phyloP scores from a whole-genome alignment of 306 rosid species.

The Quercus engelmannii region DNA sequence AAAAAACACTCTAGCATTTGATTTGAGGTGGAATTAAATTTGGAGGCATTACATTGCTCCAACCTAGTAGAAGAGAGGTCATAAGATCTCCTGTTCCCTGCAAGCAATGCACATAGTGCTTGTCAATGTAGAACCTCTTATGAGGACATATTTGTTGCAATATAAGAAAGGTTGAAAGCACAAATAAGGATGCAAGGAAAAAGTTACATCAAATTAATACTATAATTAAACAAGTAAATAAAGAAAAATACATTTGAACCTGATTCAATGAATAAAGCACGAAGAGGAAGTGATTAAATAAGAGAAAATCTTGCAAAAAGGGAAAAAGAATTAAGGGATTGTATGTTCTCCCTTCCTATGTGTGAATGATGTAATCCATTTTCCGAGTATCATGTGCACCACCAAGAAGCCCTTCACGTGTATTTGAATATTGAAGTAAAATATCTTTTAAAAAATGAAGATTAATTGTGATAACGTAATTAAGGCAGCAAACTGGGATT shows the following conservation, averaged over 20 bases:
- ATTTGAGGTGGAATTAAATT: constrained; percentile 9
- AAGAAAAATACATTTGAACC: neutral
- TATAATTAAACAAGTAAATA: neutral
- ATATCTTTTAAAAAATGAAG: no score
- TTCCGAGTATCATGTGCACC: no score
- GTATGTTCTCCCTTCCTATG: no score
- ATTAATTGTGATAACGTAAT: no score
- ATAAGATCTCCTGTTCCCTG: constrained; percentile 93
- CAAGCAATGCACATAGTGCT: constrained; percentile 16
- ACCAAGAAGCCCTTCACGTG: no score
- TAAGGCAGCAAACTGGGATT: no score
- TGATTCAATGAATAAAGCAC: neutral
- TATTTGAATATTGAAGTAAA: no score
- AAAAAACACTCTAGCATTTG: constrained; percentile 2
- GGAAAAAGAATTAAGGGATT: no score
- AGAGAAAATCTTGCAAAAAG: neutral
- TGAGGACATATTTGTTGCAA: neutral
- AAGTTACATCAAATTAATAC: neutral
- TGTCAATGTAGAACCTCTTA: constrained; percentile 6
- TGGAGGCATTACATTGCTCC: constrained; percentile 76
- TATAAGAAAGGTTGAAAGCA: neutral
- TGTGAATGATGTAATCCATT: no score
- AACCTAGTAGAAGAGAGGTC: constrained; percentile 90
- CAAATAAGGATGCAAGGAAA: neutral
- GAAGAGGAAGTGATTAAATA: neutral